Evolutionary conservation across 768 basidiomycete genomes (phyloP), one percentile per base, ranked within the genome.

Genomic region (Xerocomellus intermedius): DNA sequence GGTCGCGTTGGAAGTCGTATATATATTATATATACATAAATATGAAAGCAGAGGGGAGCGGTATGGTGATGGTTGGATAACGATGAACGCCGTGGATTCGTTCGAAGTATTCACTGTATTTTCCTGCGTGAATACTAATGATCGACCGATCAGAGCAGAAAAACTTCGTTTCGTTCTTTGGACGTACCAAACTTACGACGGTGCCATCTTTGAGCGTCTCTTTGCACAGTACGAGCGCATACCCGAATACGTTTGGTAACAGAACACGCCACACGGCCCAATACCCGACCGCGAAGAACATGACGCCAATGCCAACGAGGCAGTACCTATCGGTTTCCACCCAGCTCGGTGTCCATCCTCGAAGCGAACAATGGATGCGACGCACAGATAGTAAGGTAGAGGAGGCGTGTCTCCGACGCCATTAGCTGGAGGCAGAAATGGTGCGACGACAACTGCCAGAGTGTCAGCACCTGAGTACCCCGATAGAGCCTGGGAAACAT

Each of bases 371-470:
- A 33, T 5, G 33, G 33, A 14, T 14, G 33, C 16, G 19, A 55
- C 60, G 12, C 54, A 78, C 76, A 83, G 59, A 61, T 83, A 84
- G 56, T 84, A 84, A 4, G 83, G 82, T 36, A 85, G 61, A 10
- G 84, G 81, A 12, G 82, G 82, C 0, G 83, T 83, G 58, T 85
- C 82, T 12, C 83, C 84, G 2, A 80, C 74, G 17, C 76, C 73
- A 55, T 80, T 80, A 0, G 80, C 72, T 5, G 84, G 84, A 21
- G 60, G 76, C 5, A 85, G 48, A 73, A 83, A 85, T 0, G 84
- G 84, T 1, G 78, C 77, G 9, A 84, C 62, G 7, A 85, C 70
- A 8, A 86, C 83, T 79, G n/a, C 30, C 33, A 36, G 37, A 9
- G 17, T n/a, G 16, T 37, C 32, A 13, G 33, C 12, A 19, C 5